Evolutionary conservation across 1,284 basidiomycete species (phyloP), one percentile per base, ranked within the genome.

Genomic region (Golubevia pallescens): DNA sequence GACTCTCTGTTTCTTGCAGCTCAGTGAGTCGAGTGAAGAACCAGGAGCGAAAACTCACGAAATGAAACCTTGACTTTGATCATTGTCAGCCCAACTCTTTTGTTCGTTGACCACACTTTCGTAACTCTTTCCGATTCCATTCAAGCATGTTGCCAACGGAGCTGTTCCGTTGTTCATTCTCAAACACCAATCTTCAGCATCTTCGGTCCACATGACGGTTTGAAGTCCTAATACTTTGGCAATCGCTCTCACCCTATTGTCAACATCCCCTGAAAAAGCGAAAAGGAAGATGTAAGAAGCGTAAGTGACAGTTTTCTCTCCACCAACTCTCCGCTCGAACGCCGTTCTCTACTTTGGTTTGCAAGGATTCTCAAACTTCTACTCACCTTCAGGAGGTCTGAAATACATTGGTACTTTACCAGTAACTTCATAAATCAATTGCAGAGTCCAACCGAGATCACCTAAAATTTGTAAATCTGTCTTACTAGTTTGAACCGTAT

Each of bases 381-480:
- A 38, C 34, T 38, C 34, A 14, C 78, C 78, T 68, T 81, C 73
- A 14, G 78, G 78, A 13, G 77, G 77, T 42, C 78, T 72, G 65
- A 66, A 77, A 70, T 73, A 75, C 65, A 70, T 74, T 63, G 78
- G 78, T 14, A 81, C 67, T 53, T 57, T 58, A 42, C 78, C 78
- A 52, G 75, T 77, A 55, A 72, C 65, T 60, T 81, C 77, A 68
- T 78, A 79, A 70, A 81, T 79, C 73, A 81, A 77, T 69, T 81
- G 77, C 73, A 74, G 73, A 59, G 74, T 75, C 78, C 78, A 81
- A 4, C 71, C 78, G 21, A 81, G 70, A 55, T 81, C 78, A 58
- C 75, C 78, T 16, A 81, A 66, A 32, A 81, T 70, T 64, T 79
- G 68, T 52, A 78, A 57, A 59, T 79, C 75, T 24, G 70, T 75